A percentile compares a stretch with the other conserved stretches of the same genome.
Conservation (phyloP, 2,329 filamentous ascomycete species). For the Claviceps sp. region DNA sequence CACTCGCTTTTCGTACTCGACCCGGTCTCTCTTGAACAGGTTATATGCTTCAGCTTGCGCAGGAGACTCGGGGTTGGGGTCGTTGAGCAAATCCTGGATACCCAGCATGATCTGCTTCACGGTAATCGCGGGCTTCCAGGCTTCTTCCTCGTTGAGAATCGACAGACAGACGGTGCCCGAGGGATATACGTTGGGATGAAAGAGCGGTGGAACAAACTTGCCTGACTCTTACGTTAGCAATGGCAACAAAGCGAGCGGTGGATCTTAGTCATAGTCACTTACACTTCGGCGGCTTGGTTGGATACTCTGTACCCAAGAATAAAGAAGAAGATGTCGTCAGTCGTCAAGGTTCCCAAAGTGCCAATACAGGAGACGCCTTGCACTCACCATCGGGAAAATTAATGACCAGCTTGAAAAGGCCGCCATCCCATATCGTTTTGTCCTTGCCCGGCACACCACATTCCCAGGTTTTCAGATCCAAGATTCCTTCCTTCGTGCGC, state of each 20-base stretch:
- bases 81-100: constrained; percentile 89
- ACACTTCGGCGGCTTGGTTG: constrained; percentile 98
- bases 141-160: constrained; percentile 96
- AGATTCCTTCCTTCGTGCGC: constrained; percentile 62
- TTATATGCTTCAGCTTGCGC: constrained; percentile 97
- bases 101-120: constrained; percentile 95
- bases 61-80: constrained; percentile 92
- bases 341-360: not conserved
- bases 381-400: constrained; percentile 79
- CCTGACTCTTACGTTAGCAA: constrained; percentile 35
- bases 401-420: constrained; percentile 87
- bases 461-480: constrained; percentile 93
- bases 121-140: constrained; percentile 96
- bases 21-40: constrained; percentile 79
- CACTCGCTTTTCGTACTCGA: constrained; percentile 80
- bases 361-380: constrained; percentile 2
- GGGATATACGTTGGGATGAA: constrained; percentile 97
- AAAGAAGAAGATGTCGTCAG: not conserved
- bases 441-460: constrained; percentile 93
- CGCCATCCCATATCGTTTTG: constrained; percentile 96
- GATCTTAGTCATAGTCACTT: constrained; percentile 24
- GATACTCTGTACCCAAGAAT: constrained; percentile 55
- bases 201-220: constrained; percentile 91
- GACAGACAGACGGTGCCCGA: constrained; percentile 95
- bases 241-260: not conserved